phyloP scores from a whole-genome alignment of 140 eudicot species.

The Flaveria floridana region DNA sequence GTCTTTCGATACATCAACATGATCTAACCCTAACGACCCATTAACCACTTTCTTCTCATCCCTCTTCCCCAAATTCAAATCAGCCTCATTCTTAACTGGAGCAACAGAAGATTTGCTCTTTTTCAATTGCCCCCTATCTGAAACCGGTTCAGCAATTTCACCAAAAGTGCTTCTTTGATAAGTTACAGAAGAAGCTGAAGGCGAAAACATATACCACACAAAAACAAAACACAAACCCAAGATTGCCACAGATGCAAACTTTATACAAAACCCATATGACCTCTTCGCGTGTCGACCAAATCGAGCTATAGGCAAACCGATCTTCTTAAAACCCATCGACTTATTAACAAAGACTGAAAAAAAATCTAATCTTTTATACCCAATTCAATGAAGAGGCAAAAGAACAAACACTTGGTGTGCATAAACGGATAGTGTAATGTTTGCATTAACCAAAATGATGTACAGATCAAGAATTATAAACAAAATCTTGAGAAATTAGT shows the following conservation, averaged over 20 bases:
- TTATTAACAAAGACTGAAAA: slow-evolving; percentile 1
- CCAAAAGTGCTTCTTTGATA: slow-evolving; percentile 83
- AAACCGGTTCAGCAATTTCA: slow-evolving; percentile 68
- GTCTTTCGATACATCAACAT: slow-evolving; percentile 25
- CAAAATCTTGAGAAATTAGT: slow-evolving; percentile 1
- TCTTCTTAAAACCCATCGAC: slow-evolving; percentile 39
- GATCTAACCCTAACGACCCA: slow-evolving; percentile 44
- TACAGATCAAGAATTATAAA: slow-evolving; percentile 23
- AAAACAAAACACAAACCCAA: slow-evolving; percentile 87
- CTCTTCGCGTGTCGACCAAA: slow-evolving; percentile 68
- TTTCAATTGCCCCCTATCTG: slow-evolving; percentile 34
- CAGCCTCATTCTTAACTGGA: slow-evolving; percentile 27
- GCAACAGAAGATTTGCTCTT: slow-evolving; percentile 22
- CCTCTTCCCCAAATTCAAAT: slow-evolving; percentile 37
- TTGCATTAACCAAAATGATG: background rate
- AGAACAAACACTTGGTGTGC: slow-evolving; percentile 30
- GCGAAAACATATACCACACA: slow-evolving; percentile 81
- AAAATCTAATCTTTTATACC: slow-evolving; percentile 13
- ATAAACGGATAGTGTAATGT: slow-evolving; percentile 11
- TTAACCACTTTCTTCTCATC: slow-evolving; percentile 43
- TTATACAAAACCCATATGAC: slow-evolving; percentile 68
- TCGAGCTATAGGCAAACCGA: slow-evolving; percentile 64
- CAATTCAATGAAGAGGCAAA: slow-evolving; percentile 14
- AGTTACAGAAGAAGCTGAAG: slow-evolving; percentile 60
- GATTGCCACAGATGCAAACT: slow-evolving; percentile 63